Base-by-base conservation (phyloP, 2,329 filamentous ascomycete species). In the Ophiocordyceps camponoti-floridani region DNA sequence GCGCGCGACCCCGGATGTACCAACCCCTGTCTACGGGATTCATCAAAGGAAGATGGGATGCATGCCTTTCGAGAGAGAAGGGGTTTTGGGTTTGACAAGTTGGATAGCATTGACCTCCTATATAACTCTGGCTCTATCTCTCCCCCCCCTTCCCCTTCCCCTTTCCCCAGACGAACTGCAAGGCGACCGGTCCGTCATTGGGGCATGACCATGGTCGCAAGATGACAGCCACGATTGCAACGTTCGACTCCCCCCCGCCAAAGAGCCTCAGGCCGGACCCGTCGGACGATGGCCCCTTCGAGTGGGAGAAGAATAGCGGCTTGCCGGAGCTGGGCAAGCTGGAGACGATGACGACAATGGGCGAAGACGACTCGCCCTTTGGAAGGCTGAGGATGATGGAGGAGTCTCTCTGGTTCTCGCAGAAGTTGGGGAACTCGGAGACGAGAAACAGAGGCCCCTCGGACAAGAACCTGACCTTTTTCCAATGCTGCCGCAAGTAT, bases 401-500 rank as follows among this genome's bases (percentile, higher is more conserved):
- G 18, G 41, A 42, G 13, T 42, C 13, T 14, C n/a, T 42, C 26
- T 42, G 41, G 41, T n/a, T 30, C 7, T 42, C 41, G 26, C 41
- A 42, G n/a, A n/a, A 42, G 18, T 11, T 40, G 18, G 38, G 12
- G 3, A 13, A 10, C 7, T 28, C 26, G 7, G 26, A 42, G 26
- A 14, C 4, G 26, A 16, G 41, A 42, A n/a, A 7, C 23, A 27
- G 14, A 30, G 14, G 26, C 11, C 26, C 14, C 9, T 10, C 57
- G 4, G 66, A 69, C 50, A 64, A 62, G 42, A 43, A 57, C 12
- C 67, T 68, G 64, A 60, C 56, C 4, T 56, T 69, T 6, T 49
- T 57, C 47, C 49, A 62, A 40, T 64, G 65, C 9, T 46, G 67
- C 48, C 62, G 58, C 48, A 58, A 62, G 0, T 69, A 69, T 40